Percentiles rank a stretch among this genome's conserved stretches.
Conservation (phyloP, 768 basidiomycete genomes). For the Lentinus tigrinus region DNA sequence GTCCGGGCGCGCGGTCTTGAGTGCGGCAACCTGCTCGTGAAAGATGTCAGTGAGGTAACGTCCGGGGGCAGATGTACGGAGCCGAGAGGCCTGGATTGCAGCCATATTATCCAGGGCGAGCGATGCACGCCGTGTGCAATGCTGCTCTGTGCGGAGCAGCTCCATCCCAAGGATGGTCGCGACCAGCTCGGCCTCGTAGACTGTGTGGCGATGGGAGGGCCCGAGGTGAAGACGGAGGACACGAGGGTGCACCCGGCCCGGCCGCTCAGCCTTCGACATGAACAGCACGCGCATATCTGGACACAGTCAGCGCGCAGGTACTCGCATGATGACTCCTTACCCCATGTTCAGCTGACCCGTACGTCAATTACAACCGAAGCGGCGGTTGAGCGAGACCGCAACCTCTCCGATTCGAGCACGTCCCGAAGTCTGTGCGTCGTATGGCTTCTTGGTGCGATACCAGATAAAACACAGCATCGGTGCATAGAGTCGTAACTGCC, state of each 20-base stretch:
- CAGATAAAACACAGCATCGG: too few relatives aligned
- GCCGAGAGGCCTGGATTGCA: not conserved
- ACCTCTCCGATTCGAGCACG: too few relatives aligned
- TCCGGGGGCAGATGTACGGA: not conserved
- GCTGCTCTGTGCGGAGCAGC: constrained; percentile 18
- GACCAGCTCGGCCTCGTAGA: constrained; percentile 31
- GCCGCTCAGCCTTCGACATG: too few relatives aligned
- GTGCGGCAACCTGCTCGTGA: not conserved
- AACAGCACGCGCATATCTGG: too few relatives aligned
- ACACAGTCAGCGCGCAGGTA: too few relatives aligned
- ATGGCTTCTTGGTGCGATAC: too few relatives aligned
- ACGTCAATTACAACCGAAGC: too few relatives aligned
- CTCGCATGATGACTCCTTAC: too few relatives aligned
- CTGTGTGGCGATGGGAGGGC: constrained; percentile 21
- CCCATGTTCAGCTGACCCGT: too few relatives aligned
- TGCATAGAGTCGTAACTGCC: too few relatives aligned
- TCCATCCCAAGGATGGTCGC: constrained; percentile 27
- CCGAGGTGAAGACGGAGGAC: constrained; percentile 23
- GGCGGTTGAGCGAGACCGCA: too few relatives aligned
- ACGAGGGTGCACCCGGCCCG: constrained; percentile 1
- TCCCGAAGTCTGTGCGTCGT: too few relatives aligned
- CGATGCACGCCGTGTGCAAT: not conserved
- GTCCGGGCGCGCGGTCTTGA: not conserved
- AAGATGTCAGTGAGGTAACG: constrained; percentile 11
- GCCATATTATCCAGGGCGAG: constrained; percentile 9